Evolutionary conservation across 768 basidiomycete genomes (phyloP).

Genomic region (Tricholoma bakamatsutake): DNA sequence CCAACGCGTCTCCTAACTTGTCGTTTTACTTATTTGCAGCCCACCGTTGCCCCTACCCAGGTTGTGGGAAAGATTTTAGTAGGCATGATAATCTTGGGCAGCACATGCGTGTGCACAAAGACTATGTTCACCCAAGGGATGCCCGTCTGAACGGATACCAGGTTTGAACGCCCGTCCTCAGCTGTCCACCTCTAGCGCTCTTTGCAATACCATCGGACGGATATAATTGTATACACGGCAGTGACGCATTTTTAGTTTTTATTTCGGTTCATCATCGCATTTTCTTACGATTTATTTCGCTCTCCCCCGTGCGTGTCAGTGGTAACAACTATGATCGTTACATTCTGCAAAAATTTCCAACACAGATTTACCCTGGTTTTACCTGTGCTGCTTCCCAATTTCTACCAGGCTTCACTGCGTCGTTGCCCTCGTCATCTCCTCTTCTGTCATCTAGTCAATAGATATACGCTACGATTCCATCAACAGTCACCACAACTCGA

Average conservation of each 20-base stretch:
- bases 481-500: neutral
- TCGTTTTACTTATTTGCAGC: conserved; percentile 37
- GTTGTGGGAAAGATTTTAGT: conserved; percentile 80
- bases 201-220: conserved; percentile 5
- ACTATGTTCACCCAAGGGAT: conserved; percentile 30
- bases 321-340: neutral
- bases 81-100: conserved; percentile 86
- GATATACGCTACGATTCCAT: neutral
- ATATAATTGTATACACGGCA: neutral
- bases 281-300: neutral
- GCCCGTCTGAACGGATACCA: conserved; percentile 7
- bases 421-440: neutral
- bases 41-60: conserved; percentile 73
- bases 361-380: neutral
- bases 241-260: neutral
- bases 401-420: neutral
- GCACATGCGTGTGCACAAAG: conserved; percentile 79
- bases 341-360: neutral
- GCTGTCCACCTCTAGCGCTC: neutral
- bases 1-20: neutral
- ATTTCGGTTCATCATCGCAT: neutral
- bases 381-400: neutral
- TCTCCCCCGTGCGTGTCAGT: neutral
- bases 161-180: neutral
- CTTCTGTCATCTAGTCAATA: neutral